A percentile compares a stretch with the other conserved stretches of the same genome.
Evolutionary conservation across 345 rosid species (phyloP).

Genomic region (Populus alba): DNA sequence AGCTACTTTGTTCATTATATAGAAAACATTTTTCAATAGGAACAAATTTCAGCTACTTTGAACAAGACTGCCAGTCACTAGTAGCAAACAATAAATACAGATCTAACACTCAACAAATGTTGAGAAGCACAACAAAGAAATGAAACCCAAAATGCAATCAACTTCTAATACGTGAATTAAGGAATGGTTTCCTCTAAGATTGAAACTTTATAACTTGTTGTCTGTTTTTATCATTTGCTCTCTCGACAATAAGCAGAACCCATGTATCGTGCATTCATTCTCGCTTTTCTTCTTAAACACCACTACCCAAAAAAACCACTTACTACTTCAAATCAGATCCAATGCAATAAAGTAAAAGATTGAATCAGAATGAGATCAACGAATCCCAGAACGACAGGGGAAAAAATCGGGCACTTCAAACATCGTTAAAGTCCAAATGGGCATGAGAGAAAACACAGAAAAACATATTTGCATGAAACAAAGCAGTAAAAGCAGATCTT

Average conservation of each 20-base stretch:
- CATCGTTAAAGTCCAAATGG: constrained; percentile 4
- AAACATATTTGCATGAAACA: background rate
- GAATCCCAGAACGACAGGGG: background rate
- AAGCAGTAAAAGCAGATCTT: background rate
- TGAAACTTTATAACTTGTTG: background rate
- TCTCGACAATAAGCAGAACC: background rate
- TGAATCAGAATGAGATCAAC: background rate
- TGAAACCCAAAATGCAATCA: background rate
- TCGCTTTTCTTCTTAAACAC: background rate
- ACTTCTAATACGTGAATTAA: background rate
- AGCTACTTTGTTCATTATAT: background rate
- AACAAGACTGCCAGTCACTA: background rate
- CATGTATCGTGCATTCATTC: background rate
- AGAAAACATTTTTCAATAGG: background rate
- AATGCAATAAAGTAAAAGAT: background rate
- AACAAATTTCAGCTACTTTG: background rate
- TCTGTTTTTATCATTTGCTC: background rate
- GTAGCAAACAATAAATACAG: background rate
- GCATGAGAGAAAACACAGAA: background rate
- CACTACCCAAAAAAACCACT: background rate
- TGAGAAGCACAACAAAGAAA: background rate
- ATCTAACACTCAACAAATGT: background rate
- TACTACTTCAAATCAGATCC: background rate
- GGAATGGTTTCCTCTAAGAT: background rate
- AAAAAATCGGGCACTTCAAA: background rate